Conservation (phyloP, 176 grass and related monocot genomes). For the Hsuehochloa calcarea region DNA sequence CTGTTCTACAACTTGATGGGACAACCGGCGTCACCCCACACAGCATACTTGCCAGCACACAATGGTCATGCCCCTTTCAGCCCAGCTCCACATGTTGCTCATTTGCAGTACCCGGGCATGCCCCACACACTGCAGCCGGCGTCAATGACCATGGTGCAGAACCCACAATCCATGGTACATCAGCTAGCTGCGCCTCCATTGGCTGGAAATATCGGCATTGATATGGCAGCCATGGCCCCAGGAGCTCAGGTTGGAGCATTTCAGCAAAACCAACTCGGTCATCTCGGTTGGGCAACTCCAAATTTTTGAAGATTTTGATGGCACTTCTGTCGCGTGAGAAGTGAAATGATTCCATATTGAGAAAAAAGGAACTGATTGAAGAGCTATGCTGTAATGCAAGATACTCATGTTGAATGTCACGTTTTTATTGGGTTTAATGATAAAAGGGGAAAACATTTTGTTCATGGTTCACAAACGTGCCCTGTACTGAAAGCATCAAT, state of each 20-base stretch:
- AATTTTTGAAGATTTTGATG: constrained; percentile 45
- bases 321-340: background rate
- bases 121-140: constrained; percentile 37
- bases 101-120: constrained; percentile 52
- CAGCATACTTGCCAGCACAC: constrained; percentile 49
- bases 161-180: constrained; percentile 57
- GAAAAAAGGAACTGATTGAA: background rate
- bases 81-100: constrained; percentile 43
- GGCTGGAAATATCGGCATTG: constrained; percentile 52
- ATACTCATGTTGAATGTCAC: constrained; percentile 6
- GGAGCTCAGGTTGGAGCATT: constrained; percentile 63
- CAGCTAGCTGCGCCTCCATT: constrained; percentile 28
- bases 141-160: constrained; percentile 49
- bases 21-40: constrained; percentile 50
- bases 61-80: constrained; percentile 52
- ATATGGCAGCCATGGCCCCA: constrained; percentile 43
- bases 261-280: constrained; percentile 58
- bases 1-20: constrained; percentile 55
- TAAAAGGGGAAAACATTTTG: constrained; percentile 16
- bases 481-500: background rate
- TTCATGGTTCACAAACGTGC: background rate
- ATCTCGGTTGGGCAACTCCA: constrained; percentile 41
- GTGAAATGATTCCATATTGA: background rate
- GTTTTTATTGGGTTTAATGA: constrained; percentile 3
- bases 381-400: constrained; percentile 24